Base-by-base conservation (phyloP, 345 rosid species). In the Eucalyptus curtisii region DNA sequence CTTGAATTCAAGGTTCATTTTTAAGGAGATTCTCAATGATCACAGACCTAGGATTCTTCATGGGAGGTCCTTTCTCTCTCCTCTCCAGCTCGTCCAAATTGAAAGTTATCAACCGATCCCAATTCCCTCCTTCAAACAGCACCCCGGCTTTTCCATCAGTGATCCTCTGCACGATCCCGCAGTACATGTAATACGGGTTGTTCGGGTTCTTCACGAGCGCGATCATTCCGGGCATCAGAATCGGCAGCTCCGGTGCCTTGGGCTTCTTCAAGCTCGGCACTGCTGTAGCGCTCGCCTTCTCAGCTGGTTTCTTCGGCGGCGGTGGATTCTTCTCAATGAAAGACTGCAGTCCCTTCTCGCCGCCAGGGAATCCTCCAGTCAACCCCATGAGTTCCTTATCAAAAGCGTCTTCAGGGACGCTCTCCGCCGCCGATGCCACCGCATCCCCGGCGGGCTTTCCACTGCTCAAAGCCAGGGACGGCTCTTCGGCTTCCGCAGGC, bases 131-230 rank as follows among this genome's bases (percentile, higher is more conserved):
- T 91, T 96, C 98, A 11, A 97, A 94, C 88, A 96, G 91, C 25
- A 97, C 98, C 61, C 98, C 99, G 4, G 98, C 98, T 90, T 95
- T 96, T 10, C 98, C 99, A 89, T 97, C 99, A 0, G 98, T 95
- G 90, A 97, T 97, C 85, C 99, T 90, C 93, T 96, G 99, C 87
- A 96, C 98, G 79, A 98, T 95, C 89, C 98, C 98, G 50, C 97
- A 94, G 89, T 96, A 96, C 99, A 93, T 96, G 93, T 96, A 94
- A 86, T 89, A 96, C 3, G 98, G 99, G 86, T 90, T 95, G 91
- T 96, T 96, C 3, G 94, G 93, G 91, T 96, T 96, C 93, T 94
- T 95, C 55, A 96, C 98, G 50, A 96, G 90, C 49, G 96, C 98
- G 7, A 95, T 94, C 99, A 96, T 98, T 40, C 99, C 98, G 6